Conservation (phyloP, 148 eudicot species). For the Rhododendron griersonianum region DNA sequence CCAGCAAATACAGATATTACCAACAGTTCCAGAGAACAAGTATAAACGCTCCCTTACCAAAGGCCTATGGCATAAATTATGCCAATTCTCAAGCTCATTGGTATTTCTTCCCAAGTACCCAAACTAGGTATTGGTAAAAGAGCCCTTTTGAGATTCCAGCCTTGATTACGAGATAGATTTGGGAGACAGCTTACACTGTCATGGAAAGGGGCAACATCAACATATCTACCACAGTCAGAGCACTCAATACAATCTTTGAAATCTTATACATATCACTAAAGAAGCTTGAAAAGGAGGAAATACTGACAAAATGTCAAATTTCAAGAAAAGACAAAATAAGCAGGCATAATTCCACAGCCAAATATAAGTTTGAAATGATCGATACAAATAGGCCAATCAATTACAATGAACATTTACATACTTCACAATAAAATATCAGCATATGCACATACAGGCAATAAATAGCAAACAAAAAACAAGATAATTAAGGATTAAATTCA, state of each 20-base stretch:
- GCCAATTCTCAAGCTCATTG: constrained; percentile 46
- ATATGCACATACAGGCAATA: background rate
- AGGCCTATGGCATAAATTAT: constrained; percentile 42
- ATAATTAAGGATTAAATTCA: background rate
- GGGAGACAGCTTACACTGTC: constrained; percentile 28
- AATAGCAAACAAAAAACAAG: background rate
- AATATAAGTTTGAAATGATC: background rate
- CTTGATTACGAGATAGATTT: constrained; percentile 25
- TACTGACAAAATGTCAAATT: background rate
- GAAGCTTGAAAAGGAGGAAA: background rate
- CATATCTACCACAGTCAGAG: background rate
- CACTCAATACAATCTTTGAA: background rate
- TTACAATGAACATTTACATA: background rate
- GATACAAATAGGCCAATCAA: background rate
- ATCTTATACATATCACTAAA: background rate
- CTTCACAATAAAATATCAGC: background rate
- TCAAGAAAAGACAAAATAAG: background rate
- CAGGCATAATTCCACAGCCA: background rate
- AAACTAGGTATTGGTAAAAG: constrained; percentile 14
- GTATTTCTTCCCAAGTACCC: constrained; percentile 31
- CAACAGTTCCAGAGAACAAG: constrained; percentile 10
- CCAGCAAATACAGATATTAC: background rate
- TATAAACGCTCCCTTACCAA: constrained; percentile 34
- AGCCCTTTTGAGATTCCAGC: constrained; percentile 46
- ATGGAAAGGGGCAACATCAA: constrained; percentile 1